Base-by-base conservation (phyloP, 2,329 filamentous ascomycete genomes). In the Diaporthe nobilis region DNA sequence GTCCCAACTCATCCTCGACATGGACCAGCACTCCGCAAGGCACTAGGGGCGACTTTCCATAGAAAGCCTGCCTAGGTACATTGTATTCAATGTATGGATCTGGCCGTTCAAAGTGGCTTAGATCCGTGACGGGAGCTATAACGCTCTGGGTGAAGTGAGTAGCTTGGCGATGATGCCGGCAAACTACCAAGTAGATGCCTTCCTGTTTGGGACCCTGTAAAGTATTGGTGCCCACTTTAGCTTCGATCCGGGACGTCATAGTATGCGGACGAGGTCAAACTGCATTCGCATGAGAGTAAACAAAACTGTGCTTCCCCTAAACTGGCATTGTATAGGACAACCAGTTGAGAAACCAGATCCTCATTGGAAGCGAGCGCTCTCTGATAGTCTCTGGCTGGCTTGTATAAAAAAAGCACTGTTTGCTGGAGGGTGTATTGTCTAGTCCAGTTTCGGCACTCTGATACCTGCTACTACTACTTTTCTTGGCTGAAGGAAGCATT, bases 151-250 rank as follows among this genome's bases (percentile, higher is more conserved):
- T 47, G 28, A 44, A 31, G 60, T 17, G 28, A 20, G 60, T 20
- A 17, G 47, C 60, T 65, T 65, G 60, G 60, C 60, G 60, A 65
- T 25, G 60, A 28, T 28, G 39, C 17, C 60, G 60, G 15, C 60
- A 31, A 28, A 13, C 34, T 42, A 34, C 34, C 34, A 34, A 34
- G 34, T 8, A 5, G 13, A 25, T 53, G 12, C 58, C 37, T 22
- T 15, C 28, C 55, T 34, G 28, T 3, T 4, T 34, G 53, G 53
- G 22, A 34, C 28, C 20, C 25, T 13, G 7, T 28, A 17, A n/a
- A 20, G 22, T 10, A 39, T 39, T 37, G 15, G 57, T 42, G 25
- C n/a, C 15, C n/a, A 42, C 39, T 13, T 28, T 44, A 34, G 39
- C 42, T 63, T 8, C n/a, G 28, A 63, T n/a, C 58, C 58, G 37